Evolutionary conservation across 2,329 filamentous ascomycete genomes (phyloP), one percentile per base, ranked within the genome.

Genomic region (Thielaviopsis punctulata): DNA sequence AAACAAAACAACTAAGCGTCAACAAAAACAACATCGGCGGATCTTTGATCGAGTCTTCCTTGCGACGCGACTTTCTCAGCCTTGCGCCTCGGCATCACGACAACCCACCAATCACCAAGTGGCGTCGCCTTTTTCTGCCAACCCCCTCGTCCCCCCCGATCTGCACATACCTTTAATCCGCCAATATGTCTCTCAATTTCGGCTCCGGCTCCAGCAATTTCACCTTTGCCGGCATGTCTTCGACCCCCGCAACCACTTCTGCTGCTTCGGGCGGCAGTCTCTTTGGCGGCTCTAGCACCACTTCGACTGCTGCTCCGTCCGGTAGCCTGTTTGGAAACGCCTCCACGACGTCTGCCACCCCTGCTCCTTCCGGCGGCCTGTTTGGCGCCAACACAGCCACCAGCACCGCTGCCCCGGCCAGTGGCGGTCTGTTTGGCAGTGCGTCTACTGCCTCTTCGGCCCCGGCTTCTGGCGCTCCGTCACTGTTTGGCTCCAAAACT

Each of bases 161-260:
- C 15, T 19, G 24, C 24, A 23, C 27, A n/a, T 21, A 19, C 15
- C 9, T 21, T n/a, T 39, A 41, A 45, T 51, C 43, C 23, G 21
- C 47, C 30, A 60, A 52, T 55, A 70, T 70, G 67, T 61, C 65
- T 36, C 69, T 70, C 62, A 65, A 30, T 54, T 69, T 71, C 58
- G 62, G 63, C 56, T 58, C 61, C 66, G 59, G 66, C 68, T 53
- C 67, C 66, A 56, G 52, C 65, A 12, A 36, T 19, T 30, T 55
- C 60, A 59, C 60, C 21, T 69, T 69, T 51, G 62, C 62, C 24
- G 57, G 45, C 19, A 25, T 47, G 18, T 43, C 48, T 36, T 30
- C 48, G 25, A 49, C 51, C 18, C 44, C 45, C 23, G 51, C 27
- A 7, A 49, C 49, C 21, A 48, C 52, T 18, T 46, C 51, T 21